These are phyloP conservation scores for Zopfochytrium polystomum DNA, from an alignment of 371 early-diverging fungal genomes.

Conservation along the genomic window DNA sequence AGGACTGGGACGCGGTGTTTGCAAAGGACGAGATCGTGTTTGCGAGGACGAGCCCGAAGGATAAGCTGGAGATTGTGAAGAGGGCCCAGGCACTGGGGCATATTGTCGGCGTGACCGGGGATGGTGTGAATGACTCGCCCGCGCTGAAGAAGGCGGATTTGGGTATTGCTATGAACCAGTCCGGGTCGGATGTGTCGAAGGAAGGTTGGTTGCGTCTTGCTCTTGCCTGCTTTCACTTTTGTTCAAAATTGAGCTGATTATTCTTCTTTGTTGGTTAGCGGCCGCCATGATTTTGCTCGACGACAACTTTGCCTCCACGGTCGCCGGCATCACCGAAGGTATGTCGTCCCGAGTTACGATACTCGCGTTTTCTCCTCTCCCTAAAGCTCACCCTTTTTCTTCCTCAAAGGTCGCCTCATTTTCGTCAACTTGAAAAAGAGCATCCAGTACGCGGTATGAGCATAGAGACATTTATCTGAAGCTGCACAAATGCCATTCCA, in stretches of 20 bases:
- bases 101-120: constrained; percentile 59
- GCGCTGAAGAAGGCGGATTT: constrained; percentile 60
- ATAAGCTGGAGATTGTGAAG: constrained; percentile 54
- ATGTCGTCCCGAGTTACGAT: neutral
- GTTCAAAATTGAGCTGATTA: no score
- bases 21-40: constrained; percentile 46
- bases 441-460: no score
- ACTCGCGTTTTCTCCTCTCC: no score
- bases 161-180: constrained; percentile 58
- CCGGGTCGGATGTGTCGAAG: constrained; percentile 55
- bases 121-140: constrained; percentile 63
- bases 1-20: constrained; percentile 47
- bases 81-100: constrained; percentile 51
- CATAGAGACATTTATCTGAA: no score
- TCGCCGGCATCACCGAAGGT: constrained; percentile 51
- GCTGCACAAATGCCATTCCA: no score
- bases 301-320: constrained; percentile 53
- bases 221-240: no score
- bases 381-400: no score
- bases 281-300: constrained; percentile 56
- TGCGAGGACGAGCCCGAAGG: constrained; percentile 49
- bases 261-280: no score
- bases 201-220: no score
- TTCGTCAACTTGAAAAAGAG: constrained; percentile 51
- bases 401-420: constrained; percentile 44